Base-by-base conservation (phyloP, 2,329 filamentous ascomycete genomes). In the Trichoderma sp. region DNA sequence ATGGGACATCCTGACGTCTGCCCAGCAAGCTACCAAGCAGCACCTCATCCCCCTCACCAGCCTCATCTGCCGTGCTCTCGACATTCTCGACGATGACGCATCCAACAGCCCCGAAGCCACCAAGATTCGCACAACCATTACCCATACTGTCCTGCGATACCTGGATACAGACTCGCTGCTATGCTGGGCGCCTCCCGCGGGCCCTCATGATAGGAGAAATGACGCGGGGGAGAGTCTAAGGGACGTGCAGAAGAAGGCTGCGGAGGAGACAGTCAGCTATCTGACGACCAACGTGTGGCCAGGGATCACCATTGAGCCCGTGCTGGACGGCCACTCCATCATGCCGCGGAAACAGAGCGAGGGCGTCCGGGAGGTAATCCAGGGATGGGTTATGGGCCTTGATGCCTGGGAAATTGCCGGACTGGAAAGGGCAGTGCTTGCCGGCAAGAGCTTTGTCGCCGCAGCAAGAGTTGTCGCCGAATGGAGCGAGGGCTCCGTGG, bases 11-110 rank as follows among this genome's bases (percentile, higher is more conserved):
- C 87, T 99, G 73, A 87, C 91, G 28, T 93, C 92, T 15, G 90
- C 92, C 3, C 91, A 95, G 79, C 93, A 98, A 82, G 93, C 94
- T 0, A 88, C 95, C 51, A 93, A 92, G 80, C 89, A 93, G 72
- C 94, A 98, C 82, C 89, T 97, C 62, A 95, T 98, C 75, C 96
- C 96, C 15, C 85, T 99, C 74, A 98, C 95, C 3, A 94, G 93
- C 62, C 88, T 98, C 18, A 86, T 91, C 26, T 93, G 94, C 74
- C 91, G 96, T 60, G 95, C 94, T 0, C 82, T 95, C 34, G 95
- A 98, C 79, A 93, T 98, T 70, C 86, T 85, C 62, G 86, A 86
- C 24, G 91, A 94, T 75, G 93, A 97, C 75, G 77, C 75, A 2
- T 36, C 73, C 2, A 58, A 71, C 21, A 64, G 71, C 1, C 79